Conservation (phyloP, 1,284 basidiomycete genomes). For the Ceratobasidium sp. region DNA sequence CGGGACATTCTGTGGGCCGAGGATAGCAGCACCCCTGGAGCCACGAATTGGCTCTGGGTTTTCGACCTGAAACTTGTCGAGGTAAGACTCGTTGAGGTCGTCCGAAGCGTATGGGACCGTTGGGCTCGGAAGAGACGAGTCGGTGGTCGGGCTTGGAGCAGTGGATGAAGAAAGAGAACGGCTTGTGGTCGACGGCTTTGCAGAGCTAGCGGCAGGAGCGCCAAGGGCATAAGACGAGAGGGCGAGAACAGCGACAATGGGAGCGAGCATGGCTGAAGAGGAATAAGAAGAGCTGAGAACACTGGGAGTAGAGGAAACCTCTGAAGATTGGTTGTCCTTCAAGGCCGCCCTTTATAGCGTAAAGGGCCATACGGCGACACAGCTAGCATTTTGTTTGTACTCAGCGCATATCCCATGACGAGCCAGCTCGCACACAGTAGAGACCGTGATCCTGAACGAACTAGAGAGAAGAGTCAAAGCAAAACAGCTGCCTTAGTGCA, state of each 20-base stretch:
- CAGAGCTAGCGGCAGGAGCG: background rate
- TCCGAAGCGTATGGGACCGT: conserved; percentile 46
- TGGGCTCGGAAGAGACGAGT: conserved; percentile 3
- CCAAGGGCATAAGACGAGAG: background rate
- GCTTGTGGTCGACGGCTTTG: background rate
- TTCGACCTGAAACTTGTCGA: conserved; percentile 35
- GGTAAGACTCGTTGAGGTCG: conserved; percentile 45
- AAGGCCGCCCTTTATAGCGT: too few relatives aligned
- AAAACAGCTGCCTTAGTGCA: conserved; percentile 25
- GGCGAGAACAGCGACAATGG: background rate
- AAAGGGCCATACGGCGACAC: too few relatives aligned
- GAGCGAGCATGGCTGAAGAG: background rate
- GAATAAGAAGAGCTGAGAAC: background rate
- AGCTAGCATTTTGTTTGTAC: background rate
- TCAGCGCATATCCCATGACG: background rate
- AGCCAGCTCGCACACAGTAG: background rate
- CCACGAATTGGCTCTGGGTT: conserved; percentile 22
- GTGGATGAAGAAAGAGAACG: background rate
- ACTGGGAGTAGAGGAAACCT: too few relatives aligned
- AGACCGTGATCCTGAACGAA: background rate
- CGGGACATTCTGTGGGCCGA: conserved; percentile 68
- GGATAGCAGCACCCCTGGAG: background rate
- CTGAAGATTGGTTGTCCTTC: too few relatives aligned
- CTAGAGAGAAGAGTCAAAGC: conserved; percentile 10
- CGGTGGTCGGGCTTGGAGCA: too few relatives aligned